phyloP scores from a whole-genome alignment of 2,329 filamentous ascomycete species.

The Cladosporium sphaerospermum region DNA sequence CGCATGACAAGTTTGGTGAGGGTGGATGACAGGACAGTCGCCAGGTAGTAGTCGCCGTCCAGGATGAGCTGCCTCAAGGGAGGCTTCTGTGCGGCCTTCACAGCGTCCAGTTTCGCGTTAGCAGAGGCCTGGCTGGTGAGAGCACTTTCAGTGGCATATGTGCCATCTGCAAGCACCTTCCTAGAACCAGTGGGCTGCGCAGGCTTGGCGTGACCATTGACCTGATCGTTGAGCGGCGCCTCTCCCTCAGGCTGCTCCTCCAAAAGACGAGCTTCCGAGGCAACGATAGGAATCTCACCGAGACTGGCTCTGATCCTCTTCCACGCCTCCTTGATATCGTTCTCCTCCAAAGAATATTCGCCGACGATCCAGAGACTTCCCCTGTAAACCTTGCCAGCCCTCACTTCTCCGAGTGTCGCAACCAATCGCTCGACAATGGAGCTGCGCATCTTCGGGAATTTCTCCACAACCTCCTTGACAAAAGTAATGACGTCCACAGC shows the following conservation, averaged over 20 bases:
- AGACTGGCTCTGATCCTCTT: constrained; percentile 89
- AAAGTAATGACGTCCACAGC: constrained; percentile 98
- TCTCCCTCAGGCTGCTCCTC: constrained; percentile 69
- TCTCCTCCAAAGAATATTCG: constrained; percentile 91
- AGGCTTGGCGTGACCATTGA: constrained; percentile 73
- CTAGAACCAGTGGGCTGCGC: constrained; percentile 75
- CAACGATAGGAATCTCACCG: constrained; percentile 93
- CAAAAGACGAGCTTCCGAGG: constrained; percentile 85
- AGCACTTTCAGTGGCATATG: constrained; percentile 93
- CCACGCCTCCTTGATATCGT: constrained; percentile 93
- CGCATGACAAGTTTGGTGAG: constrained; percentile 97
- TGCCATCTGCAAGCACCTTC: constrained; percentile 91
- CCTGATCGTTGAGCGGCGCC: constrained; percentile 58
- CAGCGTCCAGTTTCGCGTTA: constrained; percentile 86
- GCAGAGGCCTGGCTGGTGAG: constrained; percentile 87
- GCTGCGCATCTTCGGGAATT: constrained; percentile 82
- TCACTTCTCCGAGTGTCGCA: constrained; percentile 83
- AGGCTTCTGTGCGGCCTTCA: constrained; percentile 95
- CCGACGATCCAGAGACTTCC: constrained; percentile 97
- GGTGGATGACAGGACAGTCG: constrained; percentile 90
- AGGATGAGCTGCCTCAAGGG: constrained; percentile 90
- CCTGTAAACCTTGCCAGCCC: constrained; percentile 93
- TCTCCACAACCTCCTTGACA: constrained; percentile 97
- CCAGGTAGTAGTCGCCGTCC: constrained; percentile 94
- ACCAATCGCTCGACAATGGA: constrained; percentile 86